phyloP scores from a whole-genome alignment of 176 grass and related monocot species.

The Melocanna baccifera region DNA sequence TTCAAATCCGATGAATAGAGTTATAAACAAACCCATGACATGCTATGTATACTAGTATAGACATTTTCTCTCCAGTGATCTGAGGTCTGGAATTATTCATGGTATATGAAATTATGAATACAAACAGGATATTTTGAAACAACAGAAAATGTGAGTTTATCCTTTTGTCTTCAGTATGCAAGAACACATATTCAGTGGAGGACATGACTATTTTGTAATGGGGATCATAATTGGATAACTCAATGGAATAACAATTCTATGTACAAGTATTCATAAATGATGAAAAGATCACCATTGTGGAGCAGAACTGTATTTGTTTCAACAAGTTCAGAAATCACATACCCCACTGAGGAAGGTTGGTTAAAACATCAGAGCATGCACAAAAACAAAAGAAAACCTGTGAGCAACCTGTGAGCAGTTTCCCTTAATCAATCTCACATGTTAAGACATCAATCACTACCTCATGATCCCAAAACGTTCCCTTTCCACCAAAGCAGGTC shows the following conservation, averaged over 20 bases:
- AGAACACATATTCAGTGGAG: neutral
- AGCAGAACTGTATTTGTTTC: neutral
- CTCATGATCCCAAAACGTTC: slow-evolving; percentile 86
- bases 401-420: neutral
- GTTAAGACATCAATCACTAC: slow-evolving; percentile 21
- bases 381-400: neutral
- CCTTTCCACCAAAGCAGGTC: slow-evolving; percentile 75
- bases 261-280: neutral
- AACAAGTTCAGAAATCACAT: slow-evolving; percentile 38
- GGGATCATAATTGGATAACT: neutral
- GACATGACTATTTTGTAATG: neutral
- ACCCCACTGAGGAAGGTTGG: slow-evolving; percentile 67
- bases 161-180: neutral
- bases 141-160: neutral
- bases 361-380: slow-evolving; percentile 50
- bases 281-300: neutral
- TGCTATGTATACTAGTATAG: neutral
- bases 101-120: neutral
- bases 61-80: neutral
- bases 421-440: neutral
- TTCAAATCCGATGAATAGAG: neutral
- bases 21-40: neutral
- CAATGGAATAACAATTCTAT: neutral
- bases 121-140: neutral
- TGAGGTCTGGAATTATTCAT: neutral